Conservation (phyloP, 176 grass and related monocot species). For the Avena sativa region DNA sequence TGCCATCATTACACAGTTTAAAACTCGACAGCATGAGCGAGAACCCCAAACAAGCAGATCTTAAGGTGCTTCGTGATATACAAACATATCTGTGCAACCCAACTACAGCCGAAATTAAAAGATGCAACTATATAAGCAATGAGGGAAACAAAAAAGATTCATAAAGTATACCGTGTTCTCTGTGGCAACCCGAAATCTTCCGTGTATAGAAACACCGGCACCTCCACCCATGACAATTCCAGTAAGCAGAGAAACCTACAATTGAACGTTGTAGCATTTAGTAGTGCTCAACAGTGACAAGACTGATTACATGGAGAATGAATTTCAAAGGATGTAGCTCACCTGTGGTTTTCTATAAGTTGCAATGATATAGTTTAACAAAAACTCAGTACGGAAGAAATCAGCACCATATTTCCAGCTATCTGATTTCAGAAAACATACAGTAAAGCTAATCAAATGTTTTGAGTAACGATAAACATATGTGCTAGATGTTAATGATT, state of each 20-base stretch:
- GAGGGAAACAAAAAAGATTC: background rate
- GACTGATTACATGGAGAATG: slow-evolving; percentile 32
- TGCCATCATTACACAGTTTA: background rate
- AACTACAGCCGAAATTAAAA: background rate
- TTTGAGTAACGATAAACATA: slow-evolving; percentile 26
- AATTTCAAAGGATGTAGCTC: slow-evolving; percentile 36
- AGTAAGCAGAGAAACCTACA: slow-evolving; percentile 89
- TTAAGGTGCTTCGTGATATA: slow-evolving; percentile 12
- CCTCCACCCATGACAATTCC: slow-evolving; percentile 94
- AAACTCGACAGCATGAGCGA: background rate
- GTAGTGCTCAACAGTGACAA: background rate
- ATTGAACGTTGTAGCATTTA: slow-evolving; percentile 26
- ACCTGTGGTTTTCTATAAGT: slow-evolving; percentile 94
- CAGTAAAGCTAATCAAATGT: slow-evolving; percentile 25
- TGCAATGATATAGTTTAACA: slow-evolving; percentile 87
- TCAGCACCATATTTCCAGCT: slow-evolving; percentile 78
- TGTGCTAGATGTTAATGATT: slow-evolving; percentile 15
- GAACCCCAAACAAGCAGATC: slow-evolving; percentile 23
- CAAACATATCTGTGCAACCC: slow-evolving; percentile 4
- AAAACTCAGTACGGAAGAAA: slow-evolving; percentile 83
- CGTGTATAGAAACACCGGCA: slow-evolving; percentile 93
- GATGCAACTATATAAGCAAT: background rate
- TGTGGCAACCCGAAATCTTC: slow-evolving; percentile 84
- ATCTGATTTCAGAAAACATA: slow-evolving; percentile 54
- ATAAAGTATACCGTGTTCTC: slow-evolving; percentile 79